These are phyloP conservation scores for Penicillium malachiteum DNA, from an alignment of 495 filamentous ascomycete genomes.

Conservation along the genomic window DNA sequence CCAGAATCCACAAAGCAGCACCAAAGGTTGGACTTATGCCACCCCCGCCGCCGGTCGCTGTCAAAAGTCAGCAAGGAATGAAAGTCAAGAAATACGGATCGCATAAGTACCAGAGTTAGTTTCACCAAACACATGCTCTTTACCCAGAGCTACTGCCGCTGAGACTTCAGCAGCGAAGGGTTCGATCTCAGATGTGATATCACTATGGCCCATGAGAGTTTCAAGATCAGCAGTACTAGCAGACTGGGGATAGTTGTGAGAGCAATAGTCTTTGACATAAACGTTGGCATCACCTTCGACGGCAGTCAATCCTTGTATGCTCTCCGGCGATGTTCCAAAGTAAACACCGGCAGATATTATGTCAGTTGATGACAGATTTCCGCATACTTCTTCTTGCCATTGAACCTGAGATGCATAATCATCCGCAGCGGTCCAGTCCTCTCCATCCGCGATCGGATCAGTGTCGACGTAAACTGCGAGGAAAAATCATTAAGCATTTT, in stretches of 20 bases:
- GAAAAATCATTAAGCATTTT: not conserved
- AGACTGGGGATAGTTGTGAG: constrained; percentile 61
- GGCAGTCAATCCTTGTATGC: constrained; percentile 48
- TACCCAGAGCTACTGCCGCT: constrained; percentile 43
- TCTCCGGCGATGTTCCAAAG: constrained; percentile 51
- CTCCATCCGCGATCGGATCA: constrained; percentile 51
- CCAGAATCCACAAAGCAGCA: constrained; percentile 59
- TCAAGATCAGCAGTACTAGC: constrained; percentile 31
- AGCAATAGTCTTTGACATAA: constrained; percentile 54
- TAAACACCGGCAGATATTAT: constrained; percentile 61
- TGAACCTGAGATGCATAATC: constrained; percentile 55
- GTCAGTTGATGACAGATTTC: constrained; percentile 38
- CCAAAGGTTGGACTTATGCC: constrained; percentile 58
- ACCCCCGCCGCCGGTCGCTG: constrained; percentile 35
- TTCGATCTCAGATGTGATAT: constrained; percentile 46
- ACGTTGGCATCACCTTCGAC: constrained; percentile 46
- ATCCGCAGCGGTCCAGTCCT: constrained; percentile 51
- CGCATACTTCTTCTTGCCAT: constrained; percentile 54
- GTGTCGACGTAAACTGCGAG: constrained; percentile 12
- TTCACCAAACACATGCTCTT: constrained; percentile 58
- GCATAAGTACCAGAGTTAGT: constrained; percentile 52
- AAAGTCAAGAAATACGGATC: too few species aligned
- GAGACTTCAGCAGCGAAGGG: constrained; percentile 50
- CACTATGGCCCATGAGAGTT: constrained; percentile 52
- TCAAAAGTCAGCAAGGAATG: constrained; percentile 1